Percentiles rank a stretch among this genome's conserved stretches.
These are phyloP conservation scores for Coprinopsis sp. DNA, from an alignment of 768 basidiomycete genomes.

Conservation along the genomic window DNA sequence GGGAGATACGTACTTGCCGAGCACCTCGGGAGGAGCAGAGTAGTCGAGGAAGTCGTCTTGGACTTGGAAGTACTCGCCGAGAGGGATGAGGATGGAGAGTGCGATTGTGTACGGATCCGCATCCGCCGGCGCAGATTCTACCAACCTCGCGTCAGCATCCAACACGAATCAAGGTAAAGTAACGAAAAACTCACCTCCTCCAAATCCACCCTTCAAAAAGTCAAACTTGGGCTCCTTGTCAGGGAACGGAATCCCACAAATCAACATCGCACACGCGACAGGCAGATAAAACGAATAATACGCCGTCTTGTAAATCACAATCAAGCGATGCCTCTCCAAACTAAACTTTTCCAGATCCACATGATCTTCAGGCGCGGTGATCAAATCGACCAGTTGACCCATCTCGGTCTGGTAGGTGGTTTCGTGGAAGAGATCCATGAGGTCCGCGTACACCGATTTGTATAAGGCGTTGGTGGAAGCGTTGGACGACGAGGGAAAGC, in stretches of 20 bases:
- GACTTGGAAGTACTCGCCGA: conserved; percentile 98
- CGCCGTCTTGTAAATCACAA: conserved; percentile 96
- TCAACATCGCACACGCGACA: conserved; percentile 88
- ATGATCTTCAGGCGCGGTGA: conserved; percentile 88
- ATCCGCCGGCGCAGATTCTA: conserved; percentile 10
- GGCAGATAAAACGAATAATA: conserved; percentile 99
- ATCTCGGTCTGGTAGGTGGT: conserved; percentile 90
- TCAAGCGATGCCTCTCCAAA: conserved; percentile 64
- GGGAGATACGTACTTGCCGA: too few species aligned
- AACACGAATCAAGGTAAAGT: not conserved
- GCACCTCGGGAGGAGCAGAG: conserved; percentile 81
- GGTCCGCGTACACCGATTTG: conserved; percentile 79
- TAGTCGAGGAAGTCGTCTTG: conserved; percentile 98
- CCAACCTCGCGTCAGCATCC: not conserved
- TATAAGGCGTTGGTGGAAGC: not conserved
- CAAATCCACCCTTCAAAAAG: not conserved
- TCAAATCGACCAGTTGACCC: conserved; percentile 92
- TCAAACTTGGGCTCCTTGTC: conserved; percentile 1
- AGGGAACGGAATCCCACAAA: conserved; percentile 52
- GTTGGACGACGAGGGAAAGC: not conserved
- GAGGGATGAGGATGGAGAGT: conserved; percentile 75
- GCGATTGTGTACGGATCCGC: conserved; percentile 58
- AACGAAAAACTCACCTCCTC: not conserved
- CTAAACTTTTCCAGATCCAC: conserved; percentile 90
- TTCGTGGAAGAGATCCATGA: conserved; percentile 91